phyloP scores from a whole-genome alignment of 371 early-diverging fungal species.

The Mortierella sp. region DNA sequence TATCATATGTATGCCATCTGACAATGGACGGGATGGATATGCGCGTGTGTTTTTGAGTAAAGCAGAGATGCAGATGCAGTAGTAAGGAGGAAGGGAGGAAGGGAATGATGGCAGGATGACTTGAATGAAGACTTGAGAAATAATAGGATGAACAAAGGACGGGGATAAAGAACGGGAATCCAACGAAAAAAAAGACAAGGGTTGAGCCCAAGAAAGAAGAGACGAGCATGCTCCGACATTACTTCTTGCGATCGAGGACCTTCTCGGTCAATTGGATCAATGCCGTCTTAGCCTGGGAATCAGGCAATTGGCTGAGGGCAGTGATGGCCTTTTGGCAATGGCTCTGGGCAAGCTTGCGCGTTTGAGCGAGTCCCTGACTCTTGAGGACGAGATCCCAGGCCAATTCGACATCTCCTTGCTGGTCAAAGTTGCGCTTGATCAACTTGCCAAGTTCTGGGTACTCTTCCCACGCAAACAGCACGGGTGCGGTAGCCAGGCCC shows the following conservation, averaged over 20 bases:
- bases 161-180: neutral
- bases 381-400: slow-evolving; percentile 78
- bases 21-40: neutral
- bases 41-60: neutral
- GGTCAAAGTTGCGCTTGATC: slow-evolving; percentile 87
- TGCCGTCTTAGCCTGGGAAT: slow-evolving; percentile 78
- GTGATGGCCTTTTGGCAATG: slow-evolving; percentile 74
- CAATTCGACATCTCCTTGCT: slow-evolving; percentile 73
- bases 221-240: neutral
- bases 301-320: slow-evolving; percentile 71
- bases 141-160: neutral
- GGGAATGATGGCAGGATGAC: neutral
- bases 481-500: slow-evolving; percentile 94
- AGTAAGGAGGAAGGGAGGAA: neutral
- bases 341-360: slow-evolving; percentile 67
- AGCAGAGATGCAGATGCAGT: neutral
- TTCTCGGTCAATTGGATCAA: slow-evolving; percentile 75
- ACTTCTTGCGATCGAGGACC: slow-evolving; percentile 61
- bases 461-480: slow-evolving; percentile 92
- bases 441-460: slow-evolving; percentile 87
- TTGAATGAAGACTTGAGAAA: neutral
- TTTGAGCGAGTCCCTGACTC: slow-evolving; percentile 78
- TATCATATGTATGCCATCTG: neutral
- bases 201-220: neutral
- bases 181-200: neutral